Base-by-base conservation (phyloP, 495 filamentous ascomycete species). In the Aspergillus olivimuriae region DNA sequence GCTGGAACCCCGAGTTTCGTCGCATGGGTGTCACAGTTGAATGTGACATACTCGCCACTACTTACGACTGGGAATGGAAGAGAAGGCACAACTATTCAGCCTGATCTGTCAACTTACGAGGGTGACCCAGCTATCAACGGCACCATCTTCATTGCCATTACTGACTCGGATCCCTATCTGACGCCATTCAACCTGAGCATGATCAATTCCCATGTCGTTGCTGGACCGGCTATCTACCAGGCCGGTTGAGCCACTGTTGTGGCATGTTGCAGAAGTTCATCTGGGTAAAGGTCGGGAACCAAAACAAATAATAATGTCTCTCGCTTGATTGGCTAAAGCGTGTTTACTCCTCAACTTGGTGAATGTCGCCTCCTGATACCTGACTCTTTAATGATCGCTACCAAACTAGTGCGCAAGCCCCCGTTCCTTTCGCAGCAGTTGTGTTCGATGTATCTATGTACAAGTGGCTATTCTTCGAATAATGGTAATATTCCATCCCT, bases 21-120 rank as follows among this genome's bases (percentile, higher is more conserved):
- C 2, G 76, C 75, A 0, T 95, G 86, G 87, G 77, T 84, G 7
- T 72, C 67, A n/a, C 89, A 94, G 75, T 66, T 94, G 23, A 94
- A 95, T 50, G 70, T 88, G 18, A 94, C 89, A 0, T 94, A 94
- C 60, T 79, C 87, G 2, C 70, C 81, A 1, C 61, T 94, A 48
- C 73, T 61, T 4, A 56, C 82, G 39, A 67, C 72, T 1, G 69
- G 53, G 4, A 21, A 26, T n/a, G 20, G 35, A 11, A 7, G 21
- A 15, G 11, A 26, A 7, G 63, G 69, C 4, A 60, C 64, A 14
- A 78, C 87, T 0, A 73, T 73, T 41, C 89, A 95, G 67, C 89
- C 87, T 0, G 59, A 65, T 28, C 54, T 73, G 14, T 67, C 72
- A 28, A 81, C 81, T 0, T 89, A 70, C 49, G 73, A 71, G 43